phyloP scores from a whole-genome alignment of 139 green algal genomes.

The Limnomonas spitsbergensis region DNA sequence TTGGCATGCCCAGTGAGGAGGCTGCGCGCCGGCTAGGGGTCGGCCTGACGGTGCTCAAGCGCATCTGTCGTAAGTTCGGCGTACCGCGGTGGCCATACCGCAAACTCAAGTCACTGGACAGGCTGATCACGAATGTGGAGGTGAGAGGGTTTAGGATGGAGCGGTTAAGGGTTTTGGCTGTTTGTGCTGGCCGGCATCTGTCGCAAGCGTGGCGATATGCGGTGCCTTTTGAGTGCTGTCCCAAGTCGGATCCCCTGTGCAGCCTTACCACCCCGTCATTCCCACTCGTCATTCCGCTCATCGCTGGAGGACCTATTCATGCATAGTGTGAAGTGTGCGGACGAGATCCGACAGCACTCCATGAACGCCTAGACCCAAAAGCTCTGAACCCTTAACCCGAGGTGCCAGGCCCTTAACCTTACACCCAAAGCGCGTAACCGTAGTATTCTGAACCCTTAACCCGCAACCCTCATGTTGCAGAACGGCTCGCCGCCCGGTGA shows the following conservation, averaged over 20 bases:
- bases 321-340: no score
- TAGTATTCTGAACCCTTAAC: no score
- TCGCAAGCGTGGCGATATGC: no score
- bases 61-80: constrained; percentile 19
- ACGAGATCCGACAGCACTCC: no score
- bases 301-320: no score
- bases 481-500: constrained; percentile 5
- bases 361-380: no score
- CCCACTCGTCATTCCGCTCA: no score
- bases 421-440: no score
- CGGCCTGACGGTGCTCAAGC: constrained; percentile 54
- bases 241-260: background rate
- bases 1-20: constrained; percentile 29
- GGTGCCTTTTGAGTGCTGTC: background rate
- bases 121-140: constrained; percentile 48
- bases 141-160: background rate
- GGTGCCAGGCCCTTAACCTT: no score
- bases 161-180: background rate
- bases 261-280: background rate
- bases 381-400: no score
- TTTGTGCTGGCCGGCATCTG: background rate
- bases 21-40: constrained; percentile 48
- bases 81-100: constrained; percentile 59
- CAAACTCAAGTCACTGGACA: constrained; percentile 56
- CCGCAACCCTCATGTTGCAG: constrained; percentile 1